A percentile compares a stretch with the other conserved stretches of the same genome.
Conservation (phyloP, 495 filamentous ascomycete genomes). For the Tuber brumale region DNA sequence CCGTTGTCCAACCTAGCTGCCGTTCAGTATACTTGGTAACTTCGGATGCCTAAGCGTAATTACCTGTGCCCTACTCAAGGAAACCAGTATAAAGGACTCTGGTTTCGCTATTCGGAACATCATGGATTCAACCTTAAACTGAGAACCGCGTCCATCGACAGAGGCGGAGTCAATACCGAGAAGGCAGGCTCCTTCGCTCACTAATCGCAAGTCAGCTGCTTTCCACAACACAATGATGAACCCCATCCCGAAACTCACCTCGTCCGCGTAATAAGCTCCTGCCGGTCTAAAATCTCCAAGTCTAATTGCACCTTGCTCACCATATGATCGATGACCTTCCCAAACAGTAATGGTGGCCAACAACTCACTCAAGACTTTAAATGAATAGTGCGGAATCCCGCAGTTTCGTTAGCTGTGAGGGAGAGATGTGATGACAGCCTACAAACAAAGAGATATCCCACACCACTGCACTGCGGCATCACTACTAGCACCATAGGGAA, state of each 20-base stretch:
- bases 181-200: constrained; percentile 86
- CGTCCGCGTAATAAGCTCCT: constrained; percentile 79
- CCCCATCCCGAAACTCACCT: constrained; percentile 43
- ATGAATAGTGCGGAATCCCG: constrained; percentile 81
- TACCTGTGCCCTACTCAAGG: constrained; percentile 73
- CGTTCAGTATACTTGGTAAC: constrained; percentile 1
- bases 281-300: constrained; percentile 82
- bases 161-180: constrained; percentile 95
- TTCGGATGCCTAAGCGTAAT: not conserved
- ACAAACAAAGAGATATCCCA: no score
- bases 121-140: constrained; percentile 96
- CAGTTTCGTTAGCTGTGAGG: constrained; percentile 41
- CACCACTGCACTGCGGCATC: no score
- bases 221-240: not conserved
- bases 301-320: constrained; percentile 69
- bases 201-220: constrained; percentile 40
- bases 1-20: constrained; percentile 63
- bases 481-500: no score
- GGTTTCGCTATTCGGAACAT: constrained; percentile 99
- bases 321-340: constrained; percentile 74
- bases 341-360: constrained; percentile 63
- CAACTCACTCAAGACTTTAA: constrained; percentile 71
- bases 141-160: constrained; percentile 85
- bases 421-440: no score
- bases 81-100: constrained; percentile 85